Conservation (phyloP, 306 rosid species). For the Acacia crassicarpa region DNA sequence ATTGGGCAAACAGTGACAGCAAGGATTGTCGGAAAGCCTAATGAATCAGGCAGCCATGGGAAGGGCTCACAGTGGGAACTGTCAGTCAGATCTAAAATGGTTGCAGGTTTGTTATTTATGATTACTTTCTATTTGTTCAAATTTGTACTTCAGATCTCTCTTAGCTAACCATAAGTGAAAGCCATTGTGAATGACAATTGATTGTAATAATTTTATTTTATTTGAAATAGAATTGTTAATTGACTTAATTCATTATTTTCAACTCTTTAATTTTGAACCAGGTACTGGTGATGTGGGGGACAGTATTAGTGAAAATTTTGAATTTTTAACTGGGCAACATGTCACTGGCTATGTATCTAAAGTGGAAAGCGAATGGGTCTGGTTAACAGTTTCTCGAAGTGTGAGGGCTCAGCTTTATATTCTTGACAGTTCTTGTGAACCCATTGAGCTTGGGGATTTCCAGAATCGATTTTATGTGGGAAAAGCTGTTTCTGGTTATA, state of each 20-base stretch:
- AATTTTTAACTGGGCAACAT: conserved; percentile 62
- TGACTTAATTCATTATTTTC: neutral
- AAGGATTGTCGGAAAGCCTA: conserved; percentile 70
- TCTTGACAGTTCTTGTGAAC: conserved; percentile 80
- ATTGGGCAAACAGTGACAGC: conserved; percentile 82
- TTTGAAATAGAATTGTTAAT: neutral
- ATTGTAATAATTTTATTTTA: conserved; percentile 7
- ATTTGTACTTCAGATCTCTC: neutral
- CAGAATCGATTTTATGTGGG: conserved; percentile 69
- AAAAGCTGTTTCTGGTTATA: conserved; percentile 56
- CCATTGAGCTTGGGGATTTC: conserved; percentile 69
- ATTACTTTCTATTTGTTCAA: neutral
- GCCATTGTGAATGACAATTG: neutral
- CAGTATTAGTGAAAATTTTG: conserved; percentile 31
- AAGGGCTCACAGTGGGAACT: conserved; percentile 74
- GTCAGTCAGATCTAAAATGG: conserved; percentile 58
- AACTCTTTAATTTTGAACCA: conserved; percentile 38
- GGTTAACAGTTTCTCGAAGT: conserved; percentile 70
- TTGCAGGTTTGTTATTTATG: conserved; percentile 52
- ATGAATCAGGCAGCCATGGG: conserved; percentile 42
- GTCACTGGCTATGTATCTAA: conserved; percentile 76
- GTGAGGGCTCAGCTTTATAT: conserved; percentile 71
- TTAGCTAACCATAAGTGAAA: neutral
- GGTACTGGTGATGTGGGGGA: conserved; percentile 54
- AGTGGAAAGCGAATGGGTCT: conserved; percentile 81